Percentiles rank a stretch among this genome's conserved stretches.
These are phyloP conservation scores for Talaromyces nanjingensis DNA, from an alignment of 495 filamentous ascomycete genomes.

Conservation along the genomic window DNA sequence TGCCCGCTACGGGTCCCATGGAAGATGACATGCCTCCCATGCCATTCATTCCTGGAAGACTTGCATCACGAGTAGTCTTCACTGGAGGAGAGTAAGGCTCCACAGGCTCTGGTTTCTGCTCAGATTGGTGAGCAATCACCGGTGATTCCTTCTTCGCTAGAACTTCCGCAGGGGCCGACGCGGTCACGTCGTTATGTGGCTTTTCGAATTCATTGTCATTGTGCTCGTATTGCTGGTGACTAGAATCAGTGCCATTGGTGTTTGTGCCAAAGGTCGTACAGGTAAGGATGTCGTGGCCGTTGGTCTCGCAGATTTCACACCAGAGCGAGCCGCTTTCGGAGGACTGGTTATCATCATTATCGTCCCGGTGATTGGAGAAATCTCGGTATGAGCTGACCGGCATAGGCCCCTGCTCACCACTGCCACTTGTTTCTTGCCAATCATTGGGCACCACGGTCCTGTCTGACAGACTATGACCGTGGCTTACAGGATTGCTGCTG, in stretches of 20 bases:
- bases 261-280: slow-evolving; percentile 79
- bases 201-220: background rate
- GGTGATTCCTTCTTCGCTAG: background rate
- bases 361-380: slow-evolving; percentile 18
- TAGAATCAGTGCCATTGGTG: slow-evolving; percentile 24
- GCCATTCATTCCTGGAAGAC: slow-evolving; percentile 60
- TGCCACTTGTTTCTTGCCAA: slow-evolving; percentile 32
- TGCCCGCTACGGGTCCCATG: slow-evolving; percentile 59
- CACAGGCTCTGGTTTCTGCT: background rate
- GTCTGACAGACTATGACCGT: slow-evolving; percentile 38
- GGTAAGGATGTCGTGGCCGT: slow-evolving; percentile 89
- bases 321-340: slow-evolving; percentile 71
- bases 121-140: background rate
- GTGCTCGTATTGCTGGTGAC: slow-evolving; percentile 13
- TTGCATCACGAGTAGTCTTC: slow-evolving; percentile 42
- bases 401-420: slow-evolving; percentile 20
- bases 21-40: slow-evolving; percentile 38
- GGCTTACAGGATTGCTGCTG: slow-evolving; percentile 20
- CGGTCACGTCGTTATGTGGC: background rate
- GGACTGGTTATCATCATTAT: slow-evolving; percentile 49
- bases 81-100: slow-evolving; percentile 14
- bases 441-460: slow-evolving; percentile 39
- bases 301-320: slow-evolving; percentile 94
- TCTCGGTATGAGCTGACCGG: background rate
- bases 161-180: background rate